phyloP scores from a whole-genome alignment of 768 basidiomycete species.

The Termitomyces sp. region DNA sequence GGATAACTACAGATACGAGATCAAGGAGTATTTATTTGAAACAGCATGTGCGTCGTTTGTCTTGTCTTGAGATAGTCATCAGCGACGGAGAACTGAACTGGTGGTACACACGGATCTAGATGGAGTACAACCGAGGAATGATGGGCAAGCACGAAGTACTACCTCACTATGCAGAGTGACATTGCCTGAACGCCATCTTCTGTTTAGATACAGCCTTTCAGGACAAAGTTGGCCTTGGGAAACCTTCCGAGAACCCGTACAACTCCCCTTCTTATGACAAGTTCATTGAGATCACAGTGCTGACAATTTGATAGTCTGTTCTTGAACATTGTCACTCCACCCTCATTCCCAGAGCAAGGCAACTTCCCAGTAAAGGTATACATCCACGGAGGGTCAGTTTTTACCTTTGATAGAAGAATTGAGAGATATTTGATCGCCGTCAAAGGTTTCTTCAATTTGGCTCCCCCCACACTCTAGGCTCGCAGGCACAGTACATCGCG shows the following conservation, averaged over 20 bases:
- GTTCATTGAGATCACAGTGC: background rate
- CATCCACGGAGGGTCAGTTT: constrained; percentile 67
- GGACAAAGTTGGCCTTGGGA: constrained; percentile 61
- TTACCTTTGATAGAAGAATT: background rate
- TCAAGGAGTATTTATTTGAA: constrained; percentile 58
- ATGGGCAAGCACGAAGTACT: constrained; percentile 56
- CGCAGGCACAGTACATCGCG: constrained; percentile 64
- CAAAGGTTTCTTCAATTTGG: constrained; percentile 73
- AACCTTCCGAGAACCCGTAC: constrained; percentile 69
- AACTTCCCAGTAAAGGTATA: constrained; percentile 66
- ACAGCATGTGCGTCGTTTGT: constrained; percentile 33
- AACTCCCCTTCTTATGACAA: constrained; percentile 9
- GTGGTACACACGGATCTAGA: constrained; percentile 28
- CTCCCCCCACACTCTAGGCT: constrained; percentile 56
- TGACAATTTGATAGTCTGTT: constrained; percentile 39
- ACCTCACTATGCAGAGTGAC: background rate
- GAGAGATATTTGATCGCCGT: background rate
- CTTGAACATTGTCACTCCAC: constrained; percentile 60
- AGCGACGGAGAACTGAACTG: background rate
- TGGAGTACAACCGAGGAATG: constrained; percentile 54
- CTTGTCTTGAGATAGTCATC: background rate
- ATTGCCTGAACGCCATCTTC: background rate
- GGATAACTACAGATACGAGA: constrained; percentile 45
- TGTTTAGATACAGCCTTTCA: constrained; percentile 37
- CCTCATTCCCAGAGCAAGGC: constrained; percentile 36